A percentile compares a stretch with the other conserved stretches of the same genome.
phyloP scores from a whole-genome alignment of 2,329 filamentous ascomycete species.

The Botrytis cinerea region DNA sequence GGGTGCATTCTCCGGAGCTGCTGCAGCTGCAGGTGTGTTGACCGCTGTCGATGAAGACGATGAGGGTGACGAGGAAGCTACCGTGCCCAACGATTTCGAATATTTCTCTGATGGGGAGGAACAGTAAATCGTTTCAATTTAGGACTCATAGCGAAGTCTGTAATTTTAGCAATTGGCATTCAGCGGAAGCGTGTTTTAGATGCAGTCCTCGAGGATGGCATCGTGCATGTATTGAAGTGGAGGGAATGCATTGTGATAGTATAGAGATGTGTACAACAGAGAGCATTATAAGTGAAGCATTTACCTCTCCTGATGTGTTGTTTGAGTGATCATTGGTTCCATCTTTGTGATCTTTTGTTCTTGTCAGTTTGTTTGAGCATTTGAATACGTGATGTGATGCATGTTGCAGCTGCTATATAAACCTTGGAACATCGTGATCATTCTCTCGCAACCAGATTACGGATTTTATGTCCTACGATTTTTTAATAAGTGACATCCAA shows the following conservation, averaged over 20 bases:
- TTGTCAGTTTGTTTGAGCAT: neutral
- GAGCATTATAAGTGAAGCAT: conserved; percentile 11
- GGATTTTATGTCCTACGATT: neutral
- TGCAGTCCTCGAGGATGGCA: neutral
- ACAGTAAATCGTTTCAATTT: conserved; percentile 25
- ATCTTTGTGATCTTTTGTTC: neutral
- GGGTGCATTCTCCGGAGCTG: conserved; percentile 52
- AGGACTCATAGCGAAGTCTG: neutral
- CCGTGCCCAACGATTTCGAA: conserved; percentile 71
- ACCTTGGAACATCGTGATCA: neutral
- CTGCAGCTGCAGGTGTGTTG: conserved; percentile 75
- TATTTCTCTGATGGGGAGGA: conserved; percentile 60
- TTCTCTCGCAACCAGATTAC: neutral
- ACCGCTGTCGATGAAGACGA: conserved; percentile 86
- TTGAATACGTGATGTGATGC: neutral
- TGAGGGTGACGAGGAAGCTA: conserved; percentile 72
- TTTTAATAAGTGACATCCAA: too few species aligned
- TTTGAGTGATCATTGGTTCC: neutral
- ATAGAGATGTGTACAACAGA: conserved; percentile 22
- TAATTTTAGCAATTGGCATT: conserved; percentile 23
- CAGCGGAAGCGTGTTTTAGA: conserved; percentile 10
- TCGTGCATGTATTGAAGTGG: conserved; percentile 11
- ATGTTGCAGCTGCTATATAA: neutral
- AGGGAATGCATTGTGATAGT: conserved; percentile 16
- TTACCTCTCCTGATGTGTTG: neutral